Evolutionary conservation across 805 yeast genomes (phyloP), one percentile per base, ranked within the genome.

Genomic region (Candida rishiriensis): DNA sequence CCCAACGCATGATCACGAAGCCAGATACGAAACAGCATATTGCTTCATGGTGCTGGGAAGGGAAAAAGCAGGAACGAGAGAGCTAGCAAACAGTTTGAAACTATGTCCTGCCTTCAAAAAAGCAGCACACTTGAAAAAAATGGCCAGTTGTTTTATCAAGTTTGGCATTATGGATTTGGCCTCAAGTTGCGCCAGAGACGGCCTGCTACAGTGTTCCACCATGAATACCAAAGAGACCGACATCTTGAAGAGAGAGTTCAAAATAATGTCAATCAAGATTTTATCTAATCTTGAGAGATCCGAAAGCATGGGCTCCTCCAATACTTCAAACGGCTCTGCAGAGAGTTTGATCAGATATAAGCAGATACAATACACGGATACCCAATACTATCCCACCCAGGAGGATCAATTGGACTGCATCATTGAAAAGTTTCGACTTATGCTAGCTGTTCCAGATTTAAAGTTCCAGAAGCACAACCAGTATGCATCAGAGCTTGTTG

Each of bases 31-130:
- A 14, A 32, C 42, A 8, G 57, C 49, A 4, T 49, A 45, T 32
- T 43, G 52, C 6, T 50, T 50, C 15, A 45, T 53, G 50, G 54
- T 44, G 17, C 15, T 53, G 17, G 52, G 53, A 8, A 36, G 57
- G 16, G 45, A 30, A 17, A 44, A 38, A 13, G 54, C 54, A 13
- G 57, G 49, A 15, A 41, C 52, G 14, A 40, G 57, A 30, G 57
- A 53, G 28, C 38, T 53, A 16, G 49, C 50, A 12, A 53, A 50
- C 29, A 47, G 47, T 8, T 15, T 53, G 15, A 45, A 36, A 21
- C 37, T 53, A 28, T 49, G 49, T 11, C 47, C 51, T 1, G 39
- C 49, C 11, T 29, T 44, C 17, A 47, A 46, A 21, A 50, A 46
- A 39, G 42, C 52, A 2, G 34, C 36, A 15, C 31, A 46, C 21